Evolutionary conservation across 441 rosid genomes (phyloP).

Genomic region (Gossypium aridum): DNA sequence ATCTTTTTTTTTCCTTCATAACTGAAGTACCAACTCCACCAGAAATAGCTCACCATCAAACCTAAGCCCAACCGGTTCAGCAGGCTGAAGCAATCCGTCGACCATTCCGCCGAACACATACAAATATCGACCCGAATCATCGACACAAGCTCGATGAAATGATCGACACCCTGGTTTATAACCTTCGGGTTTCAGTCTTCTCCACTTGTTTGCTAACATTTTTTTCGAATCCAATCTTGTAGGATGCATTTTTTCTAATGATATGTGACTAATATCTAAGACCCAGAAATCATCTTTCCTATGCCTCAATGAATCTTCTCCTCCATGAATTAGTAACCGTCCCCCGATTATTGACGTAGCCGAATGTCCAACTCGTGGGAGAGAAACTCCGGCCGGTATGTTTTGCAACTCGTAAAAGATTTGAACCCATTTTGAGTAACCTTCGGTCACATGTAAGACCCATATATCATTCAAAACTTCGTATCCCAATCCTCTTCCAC

Average conservation of each 20-base stretch:
- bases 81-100: conserved; percentile 50
- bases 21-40: conserved; percentile 52
- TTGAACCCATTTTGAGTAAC: conserved; percentile 46
- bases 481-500: conserved; percentile 86
- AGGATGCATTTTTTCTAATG: conserved; percentile 34
- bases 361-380: conserved; percentile 91
- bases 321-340: conserved; percentile 70
- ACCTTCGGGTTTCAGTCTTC: conserved; percentile 42
- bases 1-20: conserved; percentile 11
- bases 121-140: conserved; percentile 54
- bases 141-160: conserved; percentile 81
- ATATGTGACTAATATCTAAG: conserved; percentile 49
- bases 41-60: conserved; percentile 77
- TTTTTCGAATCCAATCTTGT: conserved; percentile 24
- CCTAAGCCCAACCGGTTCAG: conserved; percentile 44
- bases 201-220: conserved; percentile 46
- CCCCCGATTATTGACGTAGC: conserved; percentile 71
- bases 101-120: conserved; percentile 91
- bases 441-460: conserved; percentile 46
- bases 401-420: conserved; percentile 43
- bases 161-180: conserved; percentile 57
- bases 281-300: conserved; percentile 88
- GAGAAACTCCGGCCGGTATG: conserved; percentile 46
- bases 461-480: conserved; percentile 79
- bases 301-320: conserved; percentile 76